Conservation (phyloP, 306 rosid genomes). For the Cyclanthera cordifolia region DNA sequence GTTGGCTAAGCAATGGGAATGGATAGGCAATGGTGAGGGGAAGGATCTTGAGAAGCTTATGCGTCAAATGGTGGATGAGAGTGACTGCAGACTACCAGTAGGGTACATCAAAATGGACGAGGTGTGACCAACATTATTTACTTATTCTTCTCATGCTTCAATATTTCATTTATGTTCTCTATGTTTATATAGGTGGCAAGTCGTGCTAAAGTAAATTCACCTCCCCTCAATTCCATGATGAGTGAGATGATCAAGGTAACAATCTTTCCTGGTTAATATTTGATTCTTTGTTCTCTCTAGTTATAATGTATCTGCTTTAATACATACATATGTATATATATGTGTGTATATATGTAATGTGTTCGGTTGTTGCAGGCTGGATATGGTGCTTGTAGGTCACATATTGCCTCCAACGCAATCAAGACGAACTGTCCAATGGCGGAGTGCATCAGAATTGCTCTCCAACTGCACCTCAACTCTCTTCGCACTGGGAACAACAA, state of each 20-base stretch:
- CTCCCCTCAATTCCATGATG: slow-evolving; percentile 57
- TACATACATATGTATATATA: too few species aligned
- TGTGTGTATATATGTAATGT: too few species aligned
- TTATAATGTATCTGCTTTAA: too few species aligned
- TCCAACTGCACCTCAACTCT: slow-evolving; percentile 44
- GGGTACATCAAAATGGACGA: slow-evolving; percentile 88
- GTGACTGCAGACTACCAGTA: slow-evolving; percentile 68
- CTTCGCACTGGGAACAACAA: neutral
- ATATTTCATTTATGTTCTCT: slow-evolving; percentile 7
- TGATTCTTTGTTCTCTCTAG: too few species aligned
- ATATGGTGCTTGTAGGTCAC: slow-evolving; percentile 79
- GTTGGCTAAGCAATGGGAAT: slow-evolving; percentile 71
- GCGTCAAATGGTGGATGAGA: slow-evolving; percentile 68
- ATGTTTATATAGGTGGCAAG: slow-evolving; percentile 72
- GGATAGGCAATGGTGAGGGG: slow-evolving; percentile 49
- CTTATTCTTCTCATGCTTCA: neutral
- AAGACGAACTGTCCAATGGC: slow-evolving; percentile 90
- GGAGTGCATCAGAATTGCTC: slow-evolving; percentile 62
- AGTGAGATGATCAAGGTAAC: slow-evolving; percentile 51
- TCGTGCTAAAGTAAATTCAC: slow-evolving; percentile 76
- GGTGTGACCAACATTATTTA: slow-evolving; percentile 42
- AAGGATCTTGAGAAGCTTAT: slow-evolving; percentile 67
- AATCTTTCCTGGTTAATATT: neutral
- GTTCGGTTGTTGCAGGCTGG: slow-evolving; percentile 58
- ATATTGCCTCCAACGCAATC: slow-evolving; percentile 60